phyloP scores from a whole-genome alignment of 73 alveolate genomes.

The Tetrahymena borealis region DNA sequence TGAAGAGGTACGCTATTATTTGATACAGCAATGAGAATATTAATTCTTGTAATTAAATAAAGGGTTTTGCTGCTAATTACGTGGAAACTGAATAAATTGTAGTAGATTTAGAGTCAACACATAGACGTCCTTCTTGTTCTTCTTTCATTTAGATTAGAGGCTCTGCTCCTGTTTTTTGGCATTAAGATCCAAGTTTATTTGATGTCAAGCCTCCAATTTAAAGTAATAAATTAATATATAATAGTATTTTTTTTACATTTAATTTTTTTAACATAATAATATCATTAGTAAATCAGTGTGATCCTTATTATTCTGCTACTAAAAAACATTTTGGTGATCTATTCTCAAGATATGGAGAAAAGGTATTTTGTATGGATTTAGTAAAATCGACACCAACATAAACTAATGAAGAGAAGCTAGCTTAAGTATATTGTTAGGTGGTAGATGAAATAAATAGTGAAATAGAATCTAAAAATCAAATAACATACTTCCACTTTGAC shows the following conservation, averaged over 20 bases:
- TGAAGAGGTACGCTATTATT: slow-evolving; percentile 40
- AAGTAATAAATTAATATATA: slow-evolving; percentile 34
- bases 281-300: slow-evolving; percentile 31
- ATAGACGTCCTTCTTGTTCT: slow-evolving; percentile 42
- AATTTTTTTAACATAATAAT: neutral
- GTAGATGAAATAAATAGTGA: slow-evolving; percentile 40
- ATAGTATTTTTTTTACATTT: neutral
- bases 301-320: slow-evolving; percentile 62
- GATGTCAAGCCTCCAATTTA: slow-evolving; percentile 74
- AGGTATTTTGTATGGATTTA: slow-evolving; percentile 54
- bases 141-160: slow-evolving; percentile 91
- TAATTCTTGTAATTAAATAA: neutral
- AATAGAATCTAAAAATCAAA: slow-evolving; percentile 14
- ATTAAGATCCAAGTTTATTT: slow-evolving; percentile 75
- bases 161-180: slow-evolving; percentile 91
- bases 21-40: neutral
- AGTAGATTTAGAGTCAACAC: slow-evolving; percentile 43
- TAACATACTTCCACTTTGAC: slow-evolving; percentile 70
- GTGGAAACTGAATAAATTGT: slow-evolving; percentile 88
- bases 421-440: slow-evolving; percentile 52
- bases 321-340: slow-evolving; percentile 71
- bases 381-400: slow-evolving; percentile 55
- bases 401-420: slow-evolving; percentile 54
- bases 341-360: slow-evolving; percentile 64
- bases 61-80: slow-evolving; percentile 82